Evolutionary conservation across 1,284 basidiomycete species (phyloP).

Genomic region (Heterobasidion annosum): DNA sequence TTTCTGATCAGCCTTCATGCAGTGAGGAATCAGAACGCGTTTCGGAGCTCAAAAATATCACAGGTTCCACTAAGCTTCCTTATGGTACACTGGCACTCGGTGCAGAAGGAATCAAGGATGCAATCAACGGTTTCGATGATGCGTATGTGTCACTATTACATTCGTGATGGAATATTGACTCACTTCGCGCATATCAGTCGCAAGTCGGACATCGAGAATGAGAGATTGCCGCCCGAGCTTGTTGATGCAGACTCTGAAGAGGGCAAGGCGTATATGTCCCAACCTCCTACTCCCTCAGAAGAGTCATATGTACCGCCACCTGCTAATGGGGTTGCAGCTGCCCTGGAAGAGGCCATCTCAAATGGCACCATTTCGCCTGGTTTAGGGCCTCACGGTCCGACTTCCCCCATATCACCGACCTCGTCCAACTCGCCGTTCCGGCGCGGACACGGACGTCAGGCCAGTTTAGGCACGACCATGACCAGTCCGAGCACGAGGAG

Average conservation of each 20-base stretch:
- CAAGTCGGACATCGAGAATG: slow-evolving; percentile 98
- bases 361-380: slow-evolving; percentile 22
- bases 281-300: slow-evolving; percentile 42
- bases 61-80: slow-evolving; percentile 73
- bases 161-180: background rate
- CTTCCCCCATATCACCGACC: slow-evolving; percentile 23
- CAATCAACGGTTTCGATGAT: slow-evolving; percentile 91
- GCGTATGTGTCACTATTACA: slow-evolving; percentile 55
- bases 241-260: slow-evolving; percentile 81
- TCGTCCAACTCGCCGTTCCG: slow-evolving; percentile 40
- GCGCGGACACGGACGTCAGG: slow-evolving; percentile 60
- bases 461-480: slow-evolving; percentile 93
- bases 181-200: slow-evolving; percentile 40
- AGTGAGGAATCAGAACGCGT: slow-evolving; percentile 98
- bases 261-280: slow-evolving; percentile 50
- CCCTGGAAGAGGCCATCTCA: slow-evolving; percentile 39
- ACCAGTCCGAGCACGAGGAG: slow-evolving; percentile 91
- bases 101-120: slow-evolving; percentile 93
- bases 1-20: slow-evolving; percentile 2
- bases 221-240: slow-evolving; percentile 90
- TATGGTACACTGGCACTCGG: slow-evolving; percentile 85
- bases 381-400: slow-evolving; percentile 18
- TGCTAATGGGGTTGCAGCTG: slow-evolving; percentile 42
- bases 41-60: slow-evolving; percentile 91
- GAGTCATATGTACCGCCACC: slow-evolving; percentile 35